Evolutionary conservation across 2,329 filamentous ascomycete genomes (phyloP).

Genomic region (Ceratocystis ficicola): DNA sequence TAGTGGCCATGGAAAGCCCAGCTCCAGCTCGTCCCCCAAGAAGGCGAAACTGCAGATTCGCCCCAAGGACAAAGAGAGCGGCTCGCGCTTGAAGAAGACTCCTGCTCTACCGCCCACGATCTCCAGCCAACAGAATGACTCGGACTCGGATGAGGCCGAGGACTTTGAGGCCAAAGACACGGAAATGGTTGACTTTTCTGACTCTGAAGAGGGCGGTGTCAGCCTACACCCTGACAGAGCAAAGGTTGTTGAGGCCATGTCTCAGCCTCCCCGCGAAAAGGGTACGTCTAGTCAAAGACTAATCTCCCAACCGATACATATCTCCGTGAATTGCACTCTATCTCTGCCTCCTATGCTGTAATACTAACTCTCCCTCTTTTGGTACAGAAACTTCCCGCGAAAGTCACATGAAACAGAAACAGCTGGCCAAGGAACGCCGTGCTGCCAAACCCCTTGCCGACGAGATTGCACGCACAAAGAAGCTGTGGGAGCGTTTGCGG

Average conservation of each 20-base stretch:
- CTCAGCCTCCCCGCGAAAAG: slow-evolving; percentile 18
- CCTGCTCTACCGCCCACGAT: slow-evolving; percentile 27
- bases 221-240: slow-evolving; percentile 33
- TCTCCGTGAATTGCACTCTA: neutral
- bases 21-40: slow-evolving; percentile 35
- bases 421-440: slow-evolving; percentile 76
- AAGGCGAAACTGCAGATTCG: slow-evolving; percentile 39
- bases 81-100: slow-evolving; percentile 25
- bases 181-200: slow-evolving; percentile 36
- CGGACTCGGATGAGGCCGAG: slow-evolving; percentile 32
- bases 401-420: slow-evolving; percentile 86
- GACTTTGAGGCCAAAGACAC: slow-evolving; percentile 33
- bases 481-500: slow-evolving; percentile 89
- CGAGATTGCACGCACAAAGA: slow-evolving; percentile 77
- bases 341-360: neutral
- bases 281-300: slow-evolving; percentile 12
- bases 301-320: neutral
- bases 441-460: slow-evolving; percentile 88
- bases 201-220: slow-evolving; percentile 43
- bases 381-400: slow-evolving; percentile 60
- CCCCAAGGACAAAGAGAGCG: slow-evolving; percentile 26
- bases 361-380: neutral
- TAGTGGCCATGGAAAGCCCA: slow-evolving; percentile 35
- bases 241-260: slow-evolving; percentile 27
- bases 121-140: slow-evolving; percentile 27